Percentiles rank a stretch among this genome's conserved stretches.
Evolutionary conservation across 352 stramenopile genomes (phyloP).

Genomic region (Pythium insidiosum): DNA sequence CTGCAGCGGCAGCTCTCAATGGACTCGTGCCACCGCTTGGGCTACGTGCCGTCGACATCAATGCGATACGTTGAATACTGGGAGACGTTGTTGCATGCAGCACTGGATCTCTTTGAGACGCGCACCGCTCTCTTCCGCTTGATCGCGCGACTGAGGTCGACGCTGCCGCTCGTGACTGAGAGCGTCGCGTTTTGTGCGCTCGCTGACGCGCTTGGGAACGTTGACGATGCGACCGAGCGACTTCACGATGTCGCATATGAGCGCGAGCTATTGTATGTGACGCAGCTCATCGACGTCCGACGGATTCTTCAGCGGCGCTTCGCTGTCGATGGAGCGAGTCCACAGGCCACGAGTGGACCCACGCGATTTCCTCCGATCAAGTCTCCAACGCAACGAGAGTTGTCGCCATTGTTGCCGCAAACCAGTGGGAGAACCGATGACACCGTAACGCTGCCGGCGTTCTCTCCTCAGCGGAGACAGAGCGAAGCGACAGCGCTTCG

Average conservation of each 20-base stretch:
- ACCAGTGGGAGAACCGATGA: too few species aligned
- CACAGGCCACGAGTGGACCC: background rate
- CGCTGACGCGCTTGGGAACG: conserved; percentile 40
- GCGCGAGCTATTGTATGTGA: conserved; percentile 50
- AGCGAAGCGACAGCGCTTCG: too few species aligned
- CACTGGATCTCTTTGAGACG: conserved; percentile 42
- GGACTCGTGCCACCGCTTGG: conserved; percentile 47
- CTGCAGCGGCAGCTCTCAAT: conserved; percentile 55
- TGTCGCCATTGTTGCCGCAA: too few species aligned
- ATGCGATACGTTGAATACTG: conserved; percentile 53
- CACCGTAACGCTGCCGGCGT: too few species aligned
- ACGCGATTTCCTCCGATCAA: conserved; percentile 13
- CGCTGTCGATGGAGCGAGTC: background rate
- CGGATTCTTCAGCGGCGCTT: conserved; percentile 20
- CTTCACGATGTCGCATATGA: conserved; percentile 46
- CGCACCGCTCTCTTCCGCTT: conserved; percentile 23
- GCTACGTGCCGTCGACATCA: conserved; percentile 32
- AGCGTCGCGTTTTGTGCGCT: conserved; percentile 48
- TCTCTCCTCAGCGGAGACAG: too few species aligned
- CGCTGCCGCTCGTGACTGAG: conserved; percentile 34
- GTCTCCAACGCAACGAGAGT: conserved; percentile 6
- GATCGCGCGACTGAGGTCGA: conserved; percentile 32
- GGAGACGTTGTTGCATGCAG: conserved; percentile 34
- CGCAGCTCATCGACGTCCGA: conserved; percentile 35
- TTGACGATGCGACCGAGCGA: conserved; percentile 38